These are phyloP conservation scores for Eryngium alpinum DNA, from an alignment of 140 eudicot genomes.

Conservation along the genomic window DNA sequence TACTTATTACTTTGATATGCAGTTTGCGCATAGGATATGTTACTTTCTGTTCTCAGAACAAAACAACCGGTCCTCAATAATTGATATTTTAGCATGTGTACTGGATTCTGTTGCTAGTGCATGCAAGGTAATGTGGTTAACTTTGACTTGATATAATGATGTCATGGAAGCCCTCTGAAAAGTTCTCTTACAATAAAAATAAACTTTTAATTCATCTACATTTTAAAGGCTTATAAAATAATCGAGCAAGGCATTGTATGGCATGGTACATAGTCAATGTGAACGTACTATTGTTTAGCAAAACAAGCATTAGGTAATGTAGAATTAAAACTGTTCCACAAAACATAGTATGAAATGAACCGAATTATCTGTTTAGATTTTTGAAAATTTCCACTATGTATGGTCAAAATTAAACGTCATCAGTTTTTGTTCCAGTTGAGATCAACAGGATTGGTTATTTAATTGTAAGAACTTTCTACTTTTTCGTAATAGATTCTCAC, in stretches of 20 bases:
- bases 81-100: constrained; percentile 35
- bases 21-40: constrained; percentile 65
- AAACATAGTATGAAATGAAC: not conserved
- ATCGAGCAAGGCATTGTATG: not conserved
- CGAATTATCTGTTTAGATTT: not conserved
- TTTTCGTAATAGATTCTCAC: not conserved
- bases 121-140: constrained; percentile 44
- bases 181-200: not conserved
- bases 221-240: not conserved
- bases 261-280: not conserved
- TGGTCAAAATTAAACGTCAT: not conserved
- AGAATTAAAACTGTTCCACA: not conserved
- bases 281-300: not conserved
- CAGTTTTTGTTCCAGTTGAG: not conserved
- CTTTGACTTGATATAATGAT: not conserved
- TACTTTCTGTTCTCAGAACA: constrained; percentile 42
- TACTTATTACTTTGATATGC: constrained; percentile 18
- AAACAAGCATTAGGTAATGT: not conserved
- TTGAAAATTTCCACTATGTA: not conserved
- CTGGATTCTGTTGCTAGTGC: constrained; percentile 42
- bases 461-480: not conserved
- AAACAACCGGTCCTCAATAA: constrained; percentile 23
- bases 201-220: not conserved
- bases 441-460: not conserved
- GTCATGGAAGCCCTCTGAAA: not conserved